Percentiles rank a stretch among this genome's conserved stretches.
These are phyloP conservation scores for Thuja plicata DNA, from an alignment of 83 land plant genomes.

Conservation along the genomic window DNA sequence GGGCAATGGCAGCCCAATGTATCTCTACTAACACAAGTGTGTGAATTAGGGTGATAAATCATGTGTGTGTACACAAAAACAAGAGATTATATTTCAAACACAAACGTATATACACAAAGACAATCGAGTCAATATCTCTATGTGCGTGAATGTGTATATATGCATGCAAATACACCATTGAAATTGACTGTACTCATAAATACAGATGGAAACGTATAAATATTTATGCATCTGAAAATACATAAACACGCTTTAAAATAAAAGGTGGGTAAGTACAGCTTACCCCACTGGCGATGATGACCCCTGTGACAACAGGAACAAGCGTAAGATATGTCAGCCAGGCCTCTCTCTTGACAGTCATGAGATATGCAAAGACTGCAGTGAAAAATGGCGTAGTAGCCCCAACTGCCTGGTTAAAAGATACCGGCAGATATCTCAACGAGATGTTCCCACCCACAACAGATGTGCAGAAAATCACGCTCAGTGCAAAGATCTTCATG, in stretches of 20 bases:
- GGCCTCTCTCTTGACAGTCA: slow-evolving; percentile 44
- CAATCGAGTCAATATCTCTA: too few relatives aligned
- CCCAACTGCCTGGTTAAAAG: slow-evolving; percentile 61
- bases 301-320: slow-evolving; percentile 50
- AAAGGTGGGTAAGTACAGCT: not conserved
- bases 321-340: slow-evolving; percentile 46
- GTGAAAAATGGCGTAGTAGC: slow-evolving; percentile 56
- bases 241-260: not conserved
- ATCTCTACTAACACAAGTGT: not conserved
- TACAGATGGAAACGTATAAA: too few relatives aligned
- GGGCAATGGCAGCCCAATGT: not conserved
- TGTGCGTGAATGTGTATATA: not conserved
- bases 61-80: too few relatives aligned
- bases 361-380: slow-evolving; percentile 47
- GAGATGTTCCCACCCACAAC: slow-evolving; percentile 50
- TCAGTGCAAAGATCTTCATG: slow-evolving; percentile 37
- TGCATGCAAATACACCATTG: not conserved
- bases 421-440: slow-evolving; percentile 43
- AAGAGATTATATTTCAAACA: too few relatives aligned
- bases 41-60: not conserved
- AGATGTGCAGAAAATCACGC: slow-evolving; percentile 40
- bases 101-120: not conserved
- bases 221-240: too few relatives aligned
- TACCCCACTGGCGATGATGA: slow-evolving; percentile 61
- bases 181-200: too few relatives aligned